phyloP scores from a whole-genome alignment of 2,329 filamentous ascomycete genomes.

The Talaromyces funiculosus region DNA sequence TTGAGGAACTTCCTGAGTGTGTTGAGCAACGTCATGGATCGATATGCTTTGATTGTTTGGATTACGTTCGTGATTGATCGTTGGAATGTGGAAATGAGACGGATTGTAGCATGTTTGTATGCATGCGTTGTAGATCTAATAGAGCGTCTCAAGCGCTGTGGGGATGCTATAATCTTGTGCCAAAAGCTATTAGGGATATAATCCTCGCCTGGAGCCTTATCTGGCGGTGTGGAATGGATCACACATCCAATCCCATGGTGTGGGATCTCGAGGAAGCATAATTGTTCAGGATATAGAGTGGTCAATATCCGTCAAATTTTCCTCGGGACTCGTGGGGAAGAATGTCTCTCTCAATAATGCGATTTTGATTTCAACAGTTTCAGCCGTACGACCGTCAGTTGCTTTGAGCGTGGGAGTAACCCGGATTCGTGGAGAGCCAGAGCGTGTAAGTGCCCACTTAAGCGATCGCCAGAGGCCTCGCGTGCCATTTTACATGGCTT shows the following conservation, averaged over 20 bases:
- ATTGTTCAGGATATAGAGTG: background rate
- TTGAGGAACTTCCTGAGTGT: background rate
- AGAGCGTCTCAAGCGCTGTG: background rate
- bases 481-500: slow-evolving; percentile 18
- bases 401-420: background rate
- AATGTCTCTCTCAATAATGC: background rate
- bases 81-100: background rate
- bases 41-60: background rate
- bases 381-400: background rate
- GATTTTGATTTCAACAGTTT: background rate
- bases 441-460: slow-evolving; percentile 20
- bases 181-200: background rate
- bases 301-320: background rate
- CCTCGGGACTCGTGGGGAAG: background rate
- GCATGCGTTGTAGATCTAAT: background rate
- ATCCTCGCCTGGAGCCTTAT: background rate
- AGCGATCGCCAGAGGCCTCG: slow-evolving; percentile 20
- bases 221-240: background rate
- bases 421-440: background rate
- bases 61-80: background rate
- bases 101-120: background rate
- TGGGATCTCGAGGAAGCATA: background rate
- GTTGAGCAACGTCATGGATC: background rate
- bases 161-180: background rate
- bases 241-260: background rate